Evolutionary conservation across 345 rosid genomes (phyloP), one percentile per base, ranked within the genome.

Genomic region (Psidium friedrichsthalianum): DNA sequence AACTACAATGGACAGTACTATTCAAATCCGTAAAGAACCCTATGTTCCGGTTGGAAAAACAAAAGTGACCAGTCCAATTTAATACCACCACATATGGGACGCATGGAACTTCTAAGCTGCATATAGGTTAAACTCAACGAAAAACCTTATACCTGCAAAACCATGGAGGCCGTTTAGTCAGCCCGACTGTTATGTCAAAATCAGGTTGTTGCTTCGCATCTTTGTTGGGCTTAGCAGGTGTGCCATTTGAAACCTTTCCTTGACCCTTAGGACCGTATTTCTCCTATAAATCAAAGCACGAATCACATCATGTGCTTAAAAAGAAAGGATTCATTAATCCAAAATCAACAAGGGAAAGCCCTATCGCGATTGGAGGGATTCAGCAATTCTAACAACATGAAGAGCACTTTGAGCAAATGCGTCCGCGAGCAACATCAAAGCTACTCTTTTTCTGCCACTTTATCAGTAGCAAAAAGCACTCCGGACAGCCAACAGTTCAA

Each of bases 211-310:
- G 92, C 91, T 94, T 94, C 0, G 91, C 58, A 25, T 88, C 89
- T 83, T 95, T 94, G 82, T 86, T 91, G 44, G 93, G 86, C 88
- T 97, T 95, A 27, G 92, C 93, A 87, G 92, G 93, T 22, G 91
- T 90, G 51, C 93, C 94, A 89, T 90, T 95, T 12, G 87, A 86
- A 47, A 87, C 40, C 86, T 90, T 93, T 29, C 90, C 92, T 56
- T 82, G 93, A 24, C 98, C 98, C 89, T 97, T 97, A 6, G 99
- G 98, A 84, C 99, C 99, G 80, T 95, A 97, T 52, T 95, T 97
- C 89, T 97, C 99, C 99, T 97, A 90, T 88, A 86, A 49, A 82
- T 24, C 83, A 82, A 27, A 44, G 69, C 49, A 83, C 36, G 47
- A 24, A 11, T 69, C 80, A 69, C 80, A 69, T 69, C 80, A 18